These are phyloP conservation scores for Sesbania bispinosa DNA, from an alignment of 306 rosid species.

Conservation along the genomic window DNA sequence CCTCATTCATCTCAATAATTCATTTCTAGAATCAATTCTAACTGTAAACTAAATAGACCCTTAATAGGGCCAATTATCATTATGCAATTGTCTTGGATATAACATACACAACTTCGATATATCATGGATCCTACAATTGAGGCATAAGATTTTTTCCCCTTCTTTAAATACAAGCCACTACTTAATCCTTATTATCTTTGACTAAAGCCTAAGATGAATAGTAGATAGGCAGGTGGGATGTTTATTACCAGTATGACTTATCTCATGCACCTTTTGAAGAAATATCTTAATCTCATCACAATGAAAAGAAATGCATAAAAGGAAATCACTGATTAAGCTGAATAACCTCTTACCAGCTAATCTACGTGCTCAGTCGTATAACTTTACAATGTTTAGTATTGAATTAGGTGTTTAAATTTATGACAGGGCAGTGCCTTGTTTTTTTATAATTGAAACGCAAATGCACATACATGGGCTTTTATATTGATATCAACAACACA, in stretches of 20 bases:
- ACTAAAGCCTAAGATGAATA: background rate
- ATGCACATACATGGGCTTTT: background rate
- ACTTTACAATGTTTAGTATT: background rate
- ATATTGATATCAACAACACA: too few species aligned
- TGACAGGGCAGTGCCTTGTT: background rate
- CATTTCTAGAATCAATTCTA: too few species aligned
- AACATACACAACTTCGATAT: background rate
- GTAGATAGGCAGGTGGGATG: constrained; percentile 5
- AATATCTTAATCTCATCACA: background rate
- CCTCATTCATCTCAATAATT: too few species aligned
- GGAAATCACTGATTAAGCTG: too few species aligned
- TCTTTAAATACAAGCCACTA: background rate
- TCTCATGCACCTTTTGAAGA: background rate
- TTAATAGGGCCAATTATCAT: background rate
- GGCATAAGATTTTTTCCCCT: constrained; percentile 3
- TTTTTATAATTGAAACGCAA: background rate
- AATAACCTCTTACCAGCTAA: too few species aligned
- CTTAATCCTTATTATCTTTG: background rate
- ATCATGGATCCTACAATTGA: background rate
- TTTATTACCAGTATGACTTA: constrained; percentile 19
- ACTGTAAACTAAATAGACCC: too few species aligned
- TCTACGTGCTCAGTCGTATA: too few species aligned
- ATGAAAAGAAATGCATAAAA: too few species aligned
- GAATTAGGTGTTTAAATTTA: background rate
- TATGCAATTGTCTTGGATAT: too few species aligned